Percentiles rank a stretch among this genome's conserved stretches.
Evolutionary conservation across 2,329 filamentous ascomycete species (phyloP).

Genomic region (Colletotrichum sidae): DNA sequence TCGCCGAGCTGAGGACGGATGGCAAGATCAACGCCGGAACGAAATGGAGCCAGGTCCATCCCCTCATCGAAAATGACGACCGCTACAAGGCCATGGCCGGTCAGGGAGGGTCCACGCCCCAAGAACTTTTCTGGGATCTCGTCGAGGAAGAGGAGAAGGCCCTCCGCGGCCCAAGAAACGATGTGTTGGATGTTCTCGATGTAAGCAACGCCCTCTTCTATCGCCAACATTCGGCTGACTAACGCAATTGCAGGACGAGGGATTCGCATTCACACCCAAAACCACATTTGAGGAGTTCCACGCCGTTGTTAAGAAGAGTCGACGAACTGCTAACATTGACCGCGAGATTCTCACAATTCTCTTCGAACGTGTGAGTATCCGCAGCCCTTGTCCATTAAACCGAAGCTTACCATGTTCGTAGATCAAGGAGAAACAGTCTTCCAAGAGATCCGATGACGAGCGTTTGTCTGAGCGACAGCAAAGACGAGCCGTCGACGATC

Average conservation of each 20-base stretch:
- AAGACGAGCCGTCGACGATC: slow-evolving; percentile 83
- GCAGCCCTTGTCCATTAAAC: not conserved
- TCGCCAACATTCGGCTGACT: slow-evolving; percentile 45
- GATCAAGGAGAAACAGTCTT: slow-evolving; percentile 85
- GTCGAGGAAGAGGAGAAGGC: slow-evolving; percentile 93
- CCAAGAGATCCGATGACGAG: slow-evolving; percentile 84
- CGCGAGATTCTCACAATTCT: slow-evolving; percentile 82
- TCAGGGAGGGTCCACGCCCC: slow-evolving; percentile 83
- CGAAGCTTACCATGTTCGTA: slow-evolving; percentile 44
- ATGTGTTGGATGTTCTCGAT: slow-evolving; percentile 89
- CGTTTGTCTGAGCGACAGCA: slow-evolving; percentile 87
- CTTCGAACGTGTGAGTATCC: slow-evolving; percentile 77
- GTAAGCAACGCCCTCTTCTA: slow-evolving; percentile 61
- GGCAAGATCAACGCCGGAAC: slow-evolving; percentile 89
- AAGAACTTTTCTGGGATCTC: slow-evolving; percentile 96
- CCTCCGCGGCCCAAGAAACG: slow-evolving; percentile 83
- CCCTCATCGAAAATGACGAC: slow-evolving; percentile 80
- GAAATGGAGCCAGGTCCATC: slow-evolving; percentile 88
- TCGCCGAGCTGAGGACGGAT: slow-evolving; percentile 78
- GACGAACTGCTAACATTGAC: slow-evolving; percentile 88
- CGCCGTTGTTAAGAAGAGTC: slow-evolving; percentile 84
- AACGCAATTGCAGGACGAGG: slow-evolving; percentile 76
- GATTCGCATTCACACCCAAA: slow-evolving; percentile 87
- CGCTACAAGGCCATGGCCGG: slow-evolving; percentile 88
- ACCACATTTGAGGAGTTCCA: slow-evolving; percentile 92